Evolutionary conservation across 768 basidiomycete species (phyloP).

Genomic region (Lyophyllum semitale): DNA sequence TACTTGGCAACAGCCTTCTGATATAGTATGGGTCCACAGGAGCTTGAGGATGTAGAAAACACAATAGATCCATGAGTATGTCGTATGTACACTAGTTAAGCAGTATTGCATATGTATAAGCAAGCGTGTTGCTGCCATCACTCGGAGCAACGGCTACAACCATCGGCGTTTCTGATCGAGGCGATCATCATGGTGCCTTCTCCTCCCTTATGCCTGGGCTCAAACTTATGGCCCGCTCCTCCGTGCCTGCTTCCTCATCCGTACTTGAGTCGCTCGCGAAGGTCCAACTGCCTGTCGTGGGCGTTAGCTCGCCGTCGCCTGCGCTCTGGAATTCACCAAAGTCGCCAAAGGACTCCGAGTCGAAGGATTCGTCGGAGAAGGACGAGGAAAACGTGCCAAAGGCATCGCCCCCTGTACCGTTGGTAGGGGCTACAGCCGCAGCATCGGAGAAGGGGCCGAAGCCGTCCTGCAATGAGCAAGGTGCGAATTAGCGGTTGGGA

Average conservation of each 20-base stretch:
- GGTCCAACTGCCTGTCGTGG: slow-evolving; percentile 73
- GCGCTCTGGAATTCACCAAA: slow-evolving; percentile 78
- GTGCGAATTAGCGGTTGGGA: neutral
- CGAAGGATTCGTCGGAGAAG: slow-evolving; percentile 63
- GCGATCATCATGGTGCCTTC: neutral
- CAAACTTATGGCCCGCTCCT: slow-evolving; percentile 9
- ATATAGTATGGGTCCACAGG: neutral
- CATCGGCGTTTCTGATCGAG: neutral
- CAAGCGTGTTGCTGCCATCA: neutral
- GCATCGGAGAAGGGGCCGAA: slow-evolving; percentile 83
- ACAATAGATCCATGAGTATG: neutral
- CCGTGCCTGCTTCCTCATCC: slow-evolving; percentile 27
- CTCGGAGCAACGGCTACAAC: neutral
- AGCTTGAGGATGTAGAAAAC: neutral
- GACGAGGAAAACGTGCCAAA: slow-evolving; percentile 66
- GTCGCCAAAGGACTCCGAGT: slow-evolving; percentile 67
- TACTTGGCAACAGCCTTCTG: too few species aligned
- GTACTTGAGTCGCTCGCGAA: slow-evolving; percentile 48
- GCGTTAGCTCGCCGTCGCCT: slow-evolving; percentile 48
- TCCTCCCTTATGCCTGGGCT: slow-evolving; percentile 9
- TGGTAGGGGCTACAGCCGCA: slow-evolving; percentile 29
- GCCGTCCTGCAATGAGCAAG: slow-evolving; percentile 44
- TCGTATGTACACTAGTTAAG: slow-evolving; percentile 1
- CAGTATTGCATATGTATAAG: neutral
- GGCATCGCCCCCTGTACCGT: slow-evolving; percentile 43